Evolutionary conservation across 805 yeast genomes (phyloP), one percentile per base, ranked within the genome.

Genomic region (Millerago galiae): DNA sequence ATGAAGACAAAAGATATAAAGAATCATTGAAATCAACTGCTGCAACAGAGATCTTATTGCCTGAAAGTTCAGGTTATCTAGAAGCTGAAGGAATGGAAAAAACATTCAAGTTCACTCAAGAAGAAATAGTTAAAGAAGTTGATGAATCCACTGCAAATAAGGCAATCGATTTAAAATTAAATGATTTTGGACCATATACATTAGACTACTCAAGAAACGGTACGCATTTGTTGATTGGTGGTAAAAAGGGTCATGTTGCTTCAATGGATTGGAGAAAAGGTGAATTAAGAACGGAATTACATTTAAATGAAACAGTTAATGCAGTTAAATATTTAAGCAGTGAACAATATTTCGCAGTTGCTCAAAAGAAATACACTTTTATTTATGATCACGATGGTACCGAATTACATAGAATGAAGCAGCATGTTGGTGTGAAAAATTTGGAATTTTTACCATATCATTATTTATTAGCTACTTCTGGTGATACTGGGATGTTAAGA

Each of bases 241-340:
- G 99, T 15, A 72, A 72, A 37, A 88, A 87, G 60, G 99, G 99
- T 3, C 99, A 93, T 68, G 79, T 93, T 40, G 98, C 99, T 0
- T 78, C 93, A 2, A 82, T 93, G 71, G 96, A 93, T 66, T 93
- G 99, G 97, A 78, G 95, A 59, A 77, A 79, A 32, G 98, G 98
- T 12, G 71, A 68, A 32, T 65, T 91, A 28, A 82, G 79, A 47
- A 80, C 95, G 35, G 99, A 93, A 61, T 62, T 93, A 42, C 78
- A 86, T 56, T 67, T 93, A 17, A 81, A 83, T 55, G 99, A 93
- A 65, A 88, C 97, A 0, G 87, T 90, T 10, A 77, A 86, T 56
- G 93, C 90, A 2, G 96, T 90, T 21, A 85, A 89, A 56, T 89
- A 84, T 65, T 69, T 93, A 48, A 97, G 91, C 56, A 89, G 83